Conservation (phyloP, 2,329 filamentous ascomycete species). For the Aureobasidium vineae region DNA sequence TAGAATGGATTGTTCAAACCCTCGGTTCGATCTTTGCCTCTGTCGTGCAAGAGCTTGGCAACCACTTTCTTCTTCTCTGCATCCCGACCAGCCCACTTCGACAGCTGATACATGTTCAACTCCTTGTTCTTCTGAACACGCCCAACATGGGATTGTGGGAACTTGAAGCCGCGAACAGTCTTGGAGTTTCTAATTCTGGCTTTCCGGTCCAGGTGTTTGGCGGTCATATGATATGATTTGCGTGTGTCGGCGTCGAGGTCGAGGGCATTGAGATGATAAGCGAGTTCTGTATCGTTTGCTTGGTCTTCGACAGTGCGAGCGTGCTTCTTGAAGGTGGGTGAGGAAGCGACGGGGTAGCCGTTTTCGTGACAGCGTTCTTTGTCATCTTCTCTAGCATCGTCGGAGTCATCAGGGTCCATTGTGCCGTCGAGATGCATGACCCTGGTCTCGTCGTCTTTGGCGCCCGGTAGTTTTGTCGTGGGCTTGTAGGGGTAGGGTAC, state of each 20-base stretch:
- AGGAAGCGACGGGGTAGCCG: background rate
- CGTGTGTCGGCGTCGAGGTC: background rate
- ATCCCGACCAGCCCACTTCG: background rate
- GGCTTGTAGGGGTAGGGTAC: background rate
- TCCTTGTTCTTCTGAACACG: background rate
- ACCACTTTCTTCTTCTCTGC: background rate
- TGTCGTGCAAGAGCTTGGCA: background rate
- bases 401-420: background rate
- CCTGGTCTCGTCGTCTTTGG: background rate
- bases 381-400: background rate
- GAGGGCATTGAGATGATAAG: background rate
- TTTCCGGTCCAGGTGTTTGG: background rate
- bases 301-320: background rate
- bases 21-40: background rate
- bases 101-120: background rate
- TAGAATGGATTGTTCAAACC: background rate
- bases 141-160: background rate
- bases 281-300: background rate
- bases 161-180: background rate
- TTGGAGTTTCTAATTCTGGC: background rate
- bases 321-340: background rate
- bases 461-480: background rate
- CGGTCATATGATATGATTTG: background rate
- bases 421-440: background rate
- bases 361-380: background rate